These are phyloP conservation scores for Mortierella antarctica DNA, from an alignment of 192 early-diverging fungal species.

Conservation along the genomic window DNA sequence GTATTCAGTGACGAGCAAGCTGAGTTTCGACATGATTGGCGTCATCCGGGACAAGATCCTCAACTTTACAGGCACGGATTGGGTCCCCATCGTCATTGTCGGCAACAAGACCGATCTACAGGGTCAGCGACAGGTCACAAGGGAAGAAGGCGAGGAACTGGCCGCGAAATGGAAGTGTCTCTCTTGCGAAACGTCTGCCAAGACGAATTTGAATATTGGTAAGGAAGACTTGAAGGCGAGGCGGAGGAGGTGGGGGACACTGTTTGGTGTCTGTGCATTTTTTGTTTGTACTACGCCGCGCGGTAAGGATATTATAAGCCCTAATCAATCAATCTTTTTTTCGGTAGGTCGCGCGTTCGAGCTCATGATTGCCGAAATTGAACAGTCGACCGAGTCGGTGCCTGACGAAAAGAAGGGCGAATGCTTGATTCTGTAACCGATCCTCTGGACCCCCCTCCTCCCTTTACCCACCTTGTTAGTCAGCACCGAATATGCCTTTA, in stretches of 20 bases:
- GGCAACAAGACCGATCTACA: conserved; percentile 94
- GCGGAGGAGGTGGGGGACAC: no score
- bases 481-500: no score
- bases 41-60: conserved; percentile 95
- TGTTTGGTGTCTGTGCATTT: not conserved
- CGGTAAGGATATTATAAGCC: not conserved
- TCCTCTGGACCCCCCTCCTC: no score
- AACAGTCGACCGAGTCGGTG: conserved; percentile 71
- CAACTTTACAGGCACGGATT: conserved; percentile 89
- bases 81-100: conserved; percentile 90
- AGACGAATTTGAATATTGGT: conserved; percentile 89
- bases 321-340: not conserved
- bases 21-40: conserved; percentile 89
- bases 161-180: conserved; percentile 87
- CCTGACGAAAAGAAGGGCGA: conserved; percentile 65
- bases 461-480: no score
- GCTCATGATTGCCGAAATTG: conserved; percentile 82
- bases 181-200: conserved; percentile 93
- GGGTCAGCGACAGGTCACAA: conserved; percentile 77
- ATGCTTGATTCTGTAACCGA: conserved; percentile 60
- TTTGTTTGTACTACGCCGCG: not conserved
- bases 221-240: no score
- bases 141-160: conserved; percentile 79
- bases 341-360: conserved; percentile 76
- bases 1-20: conserved; percentile 88